phyloP scores from a whole-genome alignment of 768 basidiomycete species.

The Brasilioporus rufonigricans region DNA sequence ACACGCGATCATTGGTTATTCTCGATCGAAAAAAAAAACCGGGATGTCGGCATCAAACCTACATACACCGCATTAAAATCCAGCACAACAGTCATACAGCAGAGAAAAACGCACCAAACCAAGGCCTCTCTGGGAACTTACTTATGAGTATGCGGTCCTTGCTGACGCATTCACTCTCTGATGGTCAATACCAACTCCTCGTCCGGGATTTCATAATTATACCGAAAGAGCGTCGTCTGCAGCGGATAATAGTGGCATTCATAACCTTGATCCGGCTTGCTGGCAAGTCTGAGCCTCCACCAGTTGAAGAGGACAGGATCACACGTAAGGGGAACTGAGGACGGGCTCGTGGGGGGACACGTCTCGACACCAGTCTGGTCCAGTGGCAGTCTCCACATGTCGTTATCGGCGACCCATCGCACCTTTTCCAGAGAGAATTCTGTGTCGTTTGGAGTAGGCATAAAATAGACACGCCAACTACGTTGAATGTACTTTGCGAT shows the following conservation, averaged over 20 bases:
- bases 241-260: conserved; percentile 2
- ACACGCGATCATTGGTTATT: too few relatives aligned
- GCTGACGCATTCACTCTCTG: conserved; percentile 7
- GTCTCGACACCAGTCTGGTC: background rate
- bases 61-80: too few relatives aligned
- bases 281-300: conserved; percentile 5
- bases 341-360: background rate
- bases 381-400: conserved; percentile 1
- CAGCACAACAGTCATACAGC: too few relatives aligned
- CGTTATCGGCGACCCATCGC: conserved; percentile 33
- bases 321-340: background rate
- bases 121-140: conserved; percentile 8
- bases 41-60: too few relatives aligned
- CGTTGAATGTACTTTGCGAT: conserved; percentile 36
- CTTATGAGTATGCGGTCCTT: background rate
- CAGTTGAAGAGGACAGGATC: conserved; percentile 14
- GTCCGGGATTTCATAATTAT: conserved; percentile 22
- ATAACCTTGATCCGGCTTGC: rapidly evolving
- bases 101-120: conserved; percentile 21
- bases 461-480: conserved; percentile 28
- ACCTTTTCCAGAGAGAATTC: conserved; percentile 15
- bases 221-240: conserved; percentile 24
- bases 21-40: too few relatives aligned
- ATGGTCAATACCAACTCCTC: background rate
- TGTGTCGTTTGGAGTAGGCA: background rate